A percentile compares a stretch with the other conserved stretches of the same genome.
phyloP scores from a whole-genome alignment of 2,329 filamentous ascomycete genomes.

The Samsoniella hepiali region DNA sequence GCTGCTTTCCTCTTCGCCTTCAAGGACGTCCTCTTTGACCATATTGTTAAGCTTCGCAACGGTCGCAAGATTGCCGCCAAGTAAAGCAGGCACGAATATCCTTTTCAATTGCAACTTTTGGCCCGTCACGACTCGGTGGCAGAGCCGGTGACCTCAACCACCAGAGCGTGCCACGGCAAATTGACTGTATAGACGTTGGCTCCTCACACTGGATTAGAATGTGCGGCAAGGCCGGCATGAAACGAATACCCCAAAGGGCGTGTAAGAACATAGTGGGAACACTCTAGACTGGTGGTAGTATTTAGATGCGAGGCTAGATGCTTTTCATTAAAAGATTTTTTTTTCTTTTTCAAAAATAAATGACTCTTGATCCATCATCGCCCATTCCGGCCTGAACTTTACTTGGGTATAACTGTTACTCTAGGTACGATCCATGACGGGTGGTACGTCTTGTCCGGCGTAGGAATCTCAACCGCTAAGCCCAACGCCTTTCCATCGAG shows the following conservation, averaged over 20 bases:
- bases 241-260: background rate
- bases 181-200: background rate
- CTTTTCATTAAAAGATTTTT: background rate
- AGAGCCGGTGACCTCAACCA: slow-evolving; percentile 1
- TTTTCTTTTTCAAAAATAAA: background rate
- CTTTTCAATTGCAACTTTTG: background rate
- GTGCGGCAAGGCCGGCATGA: background rate
- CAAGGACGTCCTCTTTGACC: slow-evolving; percentile 92
- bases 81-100: slow-evolving; percentile 22
- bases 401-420: slow-evolving; percentile 30
- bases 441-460: slow-evolving; percentile 54
- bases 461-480: slow-evolving; percentile 52
- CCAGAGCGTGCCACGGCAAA: background rate
- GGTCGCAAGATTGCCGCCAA: slow-evolving; percentile 38
- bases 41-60: slow-evolving; percentile 65
- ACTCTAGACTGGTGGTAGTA: background rate
- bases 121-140: background rate
- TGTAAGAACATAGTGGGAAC: slow-evolving; percentile 4
- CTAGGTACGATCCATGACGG: slow-evolving; percentile 64
- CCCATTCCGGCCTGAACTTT: background rate
- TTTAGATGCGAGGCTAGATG: background rate
- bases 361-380: background rate
- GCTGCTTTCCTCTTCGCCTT: slow-evolving; percentile 96
- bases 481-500: slow-evolving; percentile 22
- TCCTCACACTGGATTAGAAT: background rate